These are phyloP conservation scores for Bjerkandera adusta DNA, from an alignment of 1,284 basidiomycete genomes.

Conservation along the genomic window DNA sequence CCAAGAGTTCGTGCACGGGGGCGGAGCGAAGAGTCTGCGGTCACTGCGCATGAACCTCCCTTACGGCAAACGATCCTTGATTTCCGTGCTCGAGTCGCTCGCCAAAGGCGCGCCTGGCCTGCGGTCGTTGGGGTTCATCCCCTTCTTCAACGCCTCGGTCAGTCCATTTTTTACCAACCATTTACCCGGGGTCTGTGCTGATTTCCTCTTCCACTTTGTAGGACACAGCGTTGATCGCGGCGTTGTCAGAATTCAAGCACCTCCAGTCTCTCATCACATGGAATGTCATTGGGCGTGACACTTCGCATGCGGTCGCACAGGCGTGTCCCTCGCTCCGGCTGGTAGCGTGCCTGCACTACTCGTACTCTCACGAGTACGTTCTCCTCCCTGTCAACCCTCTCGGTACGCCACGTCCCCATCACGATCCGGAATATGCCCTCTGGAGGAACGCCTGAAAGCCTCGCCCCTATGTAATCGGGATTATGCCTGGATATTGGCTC, in stretches of 20 bases:
- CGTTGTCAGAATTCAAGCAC: slow-evolving; percentile 19
- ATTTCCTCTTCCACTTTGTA: slow-evolving; percentile 1
- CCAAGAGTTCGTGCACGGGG: slow-evolving; percentile 4
- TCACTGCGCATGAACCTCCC: slow-evolving; percentile 18
- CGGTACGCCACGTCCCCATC: slow-evolving; percentile 18
- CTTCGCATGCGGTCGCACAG: slow-evolving; percentile 16
- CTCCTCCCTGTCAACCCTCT: slow-evolving; percentile 21
- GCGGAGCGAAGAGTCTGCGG: slow-evolving; percentile 2
- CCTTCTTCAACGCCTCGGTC: slow-evolving; percentile 17
- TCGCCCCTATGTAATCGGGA: no score
- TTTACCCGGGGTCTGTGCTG: neutral
- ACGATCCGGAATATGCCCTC: slow-evolving; percentile 18
- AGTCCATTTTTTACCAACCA: no score
- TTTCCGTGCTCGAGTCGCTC: slow-evolving; percentile 15
- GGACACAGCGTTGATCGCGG: slow-evolving; percentile 17
- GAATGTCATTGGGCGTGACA: slow-evolving; percentile 21
- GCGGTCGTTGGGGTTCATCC: slow-evolving; percentile 21
- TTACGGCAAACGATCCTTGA: slow-evolving; percentile 10
- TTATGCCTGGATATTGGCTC: no score
- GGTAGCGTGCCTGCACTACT: slow-evolving; percentile 23
- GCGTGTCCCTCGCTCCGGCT: slow-evolving; percentile 19
- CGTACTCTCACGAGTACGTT: slow-evolving; percentile 23
- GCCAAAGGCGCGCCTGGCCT: slow-evolving; percentile 15
- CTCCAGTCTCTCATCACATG: slow-evolving; percentile 16
- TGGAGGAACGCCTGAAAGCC: slow-evolving; percentile 19